Evolutionary conservation across 805 yeast genomes (phyloP), one percentile per base, ranked within the genome.

Genomic region (Ogataea polymorpha): DNA sequence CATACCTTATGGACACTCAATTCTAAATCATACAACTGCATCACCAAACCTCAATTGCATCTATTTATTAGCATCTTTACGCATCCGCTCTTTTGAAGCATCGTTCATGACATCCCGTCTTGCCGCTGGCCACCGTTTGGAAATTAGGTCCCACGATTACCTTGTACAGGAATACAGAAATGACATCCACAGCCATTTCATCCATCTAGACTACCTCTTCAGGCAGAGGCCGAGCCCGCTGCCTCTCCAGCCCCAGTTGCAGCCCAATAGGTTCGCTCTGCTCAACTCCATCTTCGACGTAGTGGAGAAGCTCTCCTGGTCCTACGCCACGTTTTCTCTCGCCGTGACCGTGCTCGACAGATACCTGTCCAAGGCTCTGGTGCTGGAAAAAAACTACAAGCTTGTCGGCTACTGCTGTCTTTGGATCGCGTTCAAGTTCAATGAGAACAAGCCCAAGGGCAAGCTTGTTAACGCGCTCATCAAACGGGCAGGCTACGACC

Each of bases 381-480:
- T 71, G 23, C 58, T 63, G 37, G 59, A 59, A 23, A 51, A 50
- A 14, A 67, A 68, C 43, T 66, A 61, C 39, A 63, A 66, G 41
- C 53, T 70, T 41, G 56, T 68, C 15, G 72, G 72, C 23, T 61
- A 70, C 44, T 67, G 73, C 33, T 70, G 75, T 50, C 51, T 71
- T 5, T 71, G 75, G 76, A 68, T 68, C 16, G 65, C 74, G 12
- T 63, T 71, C 25, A 71, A 71, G 50, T 66, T 58, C 41, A 56
- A 58, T 53, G 81, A 77, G 53, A 66, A 72, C 47, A 77, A 77
- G 62, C 74, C 75, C 50, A 78, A 78, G 55, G 75, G 80, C 28
- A 60, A 61, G 42, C 42, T 62, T 12, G 35, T 54, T 18, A 56
- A 59, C 35, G 63, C 63, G 24, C 47, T 62, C 13, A 39, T 60